A percentile compares a stretch with the other conserved stretches of the same genome.
These are phyloP conservation scores for Saccharomyces pastorianus DNA, from an alignment of 1,139 yeast species.

Conservation along the genomic window DNA sequence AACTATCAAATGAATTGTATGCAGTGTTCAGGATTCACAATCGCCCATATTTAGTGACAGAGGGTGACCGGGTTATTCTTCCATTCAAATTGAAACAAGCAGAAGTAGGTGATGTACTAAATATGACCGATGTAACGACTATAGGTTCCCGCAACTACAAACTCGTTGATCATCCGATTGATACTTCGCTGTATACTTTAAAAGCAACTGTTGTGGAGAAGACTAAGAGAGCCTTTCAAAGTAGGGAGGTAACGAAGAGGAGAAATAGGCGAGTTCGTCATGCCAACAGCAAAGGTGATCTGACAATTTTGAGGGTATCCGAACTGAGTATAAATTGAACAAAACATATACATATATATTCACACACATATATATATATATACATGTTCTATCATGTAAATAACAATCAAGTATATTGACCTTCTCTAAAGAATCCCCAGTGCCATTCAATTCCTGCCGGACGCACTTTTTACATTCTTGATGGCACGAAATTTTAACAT, in stretches of 20 bases:
- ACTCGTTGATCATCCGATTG: slow-evolving; percentile 47
- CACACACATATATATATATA: neutral
- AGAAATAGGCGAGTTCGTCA: slow-evolving; percentile 82
- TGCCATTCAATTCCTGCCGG: neutral
- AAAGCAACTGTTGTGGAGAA: slow-evolving; percentile 79
- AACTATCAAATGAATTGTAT: slow-evolving; percentile 59
- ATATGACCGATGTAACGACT: slow-evolving; percentile 65
- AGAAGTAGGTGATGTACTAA: slow-evolving; percentile 70
- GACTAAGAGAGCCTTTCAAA: slow-evolving; percentile 72
- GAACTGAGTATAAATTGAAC: slow-evolving; percentile 48
- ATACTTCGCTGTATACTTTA: slow-evolving; percentile 47
- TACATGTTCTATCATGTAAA: neutral
- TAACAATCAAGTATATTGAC: neutral
- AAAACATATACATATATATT: neutral
- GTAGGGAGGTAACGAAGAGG: slow-evolving; percentile 60
- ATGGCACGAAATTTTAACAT: no score
- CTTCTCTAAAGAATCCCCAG: no score
- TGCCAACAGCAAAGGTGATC: slow-evolving; percentile 65
- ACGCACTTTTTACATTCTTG: no score
- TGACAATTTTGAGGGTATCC: slow-evolving; percentile 73
- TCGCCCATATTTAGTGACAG: slow-evolving; percentile 81
- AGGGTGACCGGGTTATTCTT: slow-evolving; percentile 74
- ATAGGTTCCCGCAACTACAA: slow-evolving; percentile 84
- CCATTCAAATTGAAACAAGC: slow-evolving; percentile 73
- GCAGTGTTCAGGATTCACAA: slow-evolving; percentile 79